These are phyloP conservation scores for Eucalyptus cladocalyx DNA, from an alignment of 345 rosid species.

Conservation along the genomic window DNA sequence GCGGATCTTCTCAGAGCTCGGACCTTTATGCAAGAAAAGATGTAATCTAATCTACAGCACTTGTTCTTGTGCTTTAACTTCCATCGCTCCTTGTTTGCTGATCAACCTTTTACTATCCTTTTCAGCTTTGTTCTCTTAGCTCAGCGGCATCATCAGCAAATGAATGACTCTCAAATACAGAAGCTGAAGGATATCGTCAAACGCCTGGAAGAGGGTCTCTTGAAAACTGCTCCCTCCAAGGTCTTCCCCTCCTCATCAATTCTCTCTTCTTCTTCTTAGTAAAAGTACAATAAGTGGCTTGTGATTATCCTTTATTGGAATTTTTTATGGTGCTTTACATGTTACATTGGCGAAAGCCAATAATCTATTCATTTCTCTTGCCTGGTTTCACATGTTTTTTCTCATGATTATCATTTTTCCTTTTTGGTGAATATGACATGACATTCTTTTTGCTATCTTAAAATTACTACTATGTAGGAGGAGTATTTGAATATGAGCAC, in stretches of 20 bases:
- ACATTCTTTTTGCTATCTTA: not conserved
- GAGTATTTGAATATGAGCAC: constrained; percentile 67
- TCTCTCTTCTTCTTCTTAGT: not conserved
- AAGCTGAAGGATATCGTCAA: constrained; percentile 48
- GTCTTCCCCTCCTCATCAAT: constrained; percentile 10
- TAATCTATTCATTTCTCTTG: not conserved
- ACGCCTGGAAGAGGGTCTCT: constrained; percentile 83
- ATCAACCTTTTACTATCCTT: not conserved
- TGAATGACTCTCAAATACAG: constrained; percentile 27
- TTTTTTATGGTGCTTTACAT: not conserved
- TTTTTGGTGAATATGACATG: not conserved
- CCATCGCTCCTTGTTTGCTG: not conserved
- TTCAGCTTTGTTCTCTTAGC: constrained; percentile 37
- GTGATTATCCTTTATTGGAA: not conserved
- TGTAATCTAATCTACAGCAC: constrained; percentile 21
- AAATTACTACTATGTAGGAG: constrained; percentile 32
- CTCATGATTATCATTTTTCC: not conserved
- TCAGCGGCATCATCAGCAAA: constrained; percentile 29
- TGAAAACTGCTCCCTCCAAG: constrained; percentile 57
- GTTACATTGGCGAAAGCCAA: not conserved
- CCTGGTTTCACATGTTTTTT: not conserved
- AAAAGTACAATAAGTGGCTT: not conserved
- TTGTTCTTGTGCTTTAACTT: not conserved
- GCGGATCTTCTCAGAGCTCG: constrained; percentile 35
- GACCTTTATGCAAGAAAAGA: constrained; percentile 9